Conservation (phyloP, 352 stramenopile species). For the Pythium pectinolyticum region DNA sequence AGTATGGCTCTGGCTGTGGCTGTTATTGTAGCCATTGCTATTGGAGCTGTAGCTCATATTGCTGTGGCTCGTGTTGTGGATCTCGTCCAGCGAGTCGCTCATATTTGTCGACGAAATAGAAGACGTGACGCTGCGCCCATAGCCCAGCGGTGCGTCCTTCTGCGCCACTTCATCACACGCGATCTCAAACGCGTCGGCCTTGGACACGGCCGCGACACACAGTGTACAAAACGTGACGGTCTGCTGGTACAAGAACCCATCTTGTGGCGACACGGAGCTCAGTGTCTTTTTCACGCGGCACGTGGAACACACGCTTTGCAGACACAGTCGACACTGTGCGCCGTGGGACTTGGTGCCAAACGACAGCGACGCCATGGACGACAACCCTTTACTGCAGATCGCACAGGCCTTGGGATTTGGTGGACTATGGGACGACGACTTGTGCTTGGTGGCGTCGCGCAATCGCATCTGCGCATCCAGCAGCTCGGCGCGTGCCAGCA, state of each 20-base stretch:
- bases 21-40: too few relatives aligned
- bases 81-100: constrained; percentile 18
- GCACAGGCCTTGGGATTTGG: constrained; percentile 8
- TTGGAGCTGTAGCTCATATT: not conserved
- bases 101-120: constrained; percentile 21
- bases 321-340: constrained; percentile 23
- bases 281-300: constrained; percentile 26
- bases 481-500: constrained; percentile 1
- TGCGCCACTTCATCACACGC: constrained; percentile 22
- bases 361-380: constrained; percentile 17
- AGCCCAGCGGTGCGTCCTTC: constrained; percentile 22
- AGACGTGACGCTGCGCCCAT: constrained; percentile 17
- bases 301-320: constrained; percentile 16
- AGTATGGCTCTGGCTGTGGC: not conserved
- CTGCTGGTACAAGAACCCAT: constrained; percentile 10
- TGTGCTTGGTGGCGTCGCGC: constrained; percentile 6
- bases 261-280: constrained; percentile 11
- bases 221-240: constrained; percentile 25
- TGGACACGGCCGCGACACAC: constrained; percentile 19
- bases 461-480: constrained; percentile 18
- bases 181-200: constrained; percentile 23
- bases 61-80: not conserved
- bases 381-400: constrained; percentile 18
- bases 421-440: not conserved
- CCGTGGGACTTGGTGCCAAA: constrained; percentile 18